phyloP scores from a whole-genome alignment of 2,329 filamentous ascomycete species.

The Hypoxylon sp. region DNA sequence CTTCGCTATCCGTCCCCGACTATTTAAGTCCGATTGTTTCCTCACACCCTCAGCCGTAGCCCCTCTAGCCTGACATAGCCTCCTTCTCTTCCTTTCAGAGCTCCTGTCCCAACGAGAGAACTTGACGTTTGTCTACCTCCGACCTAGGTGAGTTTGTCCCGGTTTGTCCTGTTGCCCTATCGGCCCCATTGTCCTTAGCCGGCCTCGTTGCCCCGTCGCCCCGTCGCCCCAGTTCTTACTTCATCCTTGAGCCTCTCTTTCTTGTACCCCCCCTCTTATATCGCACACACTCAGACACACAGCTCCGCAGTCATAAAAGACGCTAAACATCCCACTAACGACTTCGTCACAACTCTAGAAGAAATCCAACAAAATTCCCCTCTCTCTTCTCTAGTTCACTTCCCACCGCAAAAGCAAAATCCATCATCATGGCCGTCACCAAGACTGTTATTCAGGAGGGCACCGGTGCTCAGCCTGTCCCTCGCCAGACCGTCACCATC shows the following conservation, averaged over 20 bases:
- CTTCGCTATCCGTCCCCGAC: conserved; percentile 21
- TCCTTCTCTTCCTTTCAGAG: no score
- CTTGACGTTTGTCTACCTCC: conserved; percentile 10
- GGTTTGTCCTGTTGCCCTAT: not conserved
- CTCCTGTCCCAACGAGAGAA: no score
- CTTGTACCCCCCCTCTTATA: no score
- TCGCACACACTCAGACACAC: no score
- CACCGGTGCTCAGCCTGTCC: conserved; percentile 65
- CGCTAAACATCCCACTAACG: conserved; percentile 42
- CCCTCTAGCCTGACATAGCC: conserved; percentile 22
- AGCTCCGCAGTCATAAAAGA: conserved; percentile 33
- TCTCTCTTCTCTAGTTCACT: not conserved
- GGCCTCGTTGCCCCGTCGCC: not conserved
- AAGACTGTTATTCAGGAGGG: conserved; percentile 72
- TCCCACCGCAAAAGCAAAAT: conserved; percentile 17
- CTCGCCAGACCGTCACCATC: conserved; percentile 80
- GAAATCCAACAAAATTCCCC: conserved; percentile 1
- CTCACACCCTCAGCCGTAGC: conserved; percentile 4
- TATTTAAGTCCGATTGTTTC: conserved; percentile 31
- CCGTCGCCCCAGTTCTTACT: no score
- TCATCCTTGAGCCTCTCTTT: conserved; percentile 22
- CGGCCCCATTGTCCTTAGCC: no score
- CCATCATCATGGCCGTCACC: conserved; percentile 72
- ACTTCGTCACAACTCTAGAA: conserved; percentile 19
- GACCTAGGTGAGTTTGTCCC: conserved; percentile 16